Evolutionary conservation across 805 yeast species (phyloP).

Genomic region (Tetrapisispora phaffii): DNA sequence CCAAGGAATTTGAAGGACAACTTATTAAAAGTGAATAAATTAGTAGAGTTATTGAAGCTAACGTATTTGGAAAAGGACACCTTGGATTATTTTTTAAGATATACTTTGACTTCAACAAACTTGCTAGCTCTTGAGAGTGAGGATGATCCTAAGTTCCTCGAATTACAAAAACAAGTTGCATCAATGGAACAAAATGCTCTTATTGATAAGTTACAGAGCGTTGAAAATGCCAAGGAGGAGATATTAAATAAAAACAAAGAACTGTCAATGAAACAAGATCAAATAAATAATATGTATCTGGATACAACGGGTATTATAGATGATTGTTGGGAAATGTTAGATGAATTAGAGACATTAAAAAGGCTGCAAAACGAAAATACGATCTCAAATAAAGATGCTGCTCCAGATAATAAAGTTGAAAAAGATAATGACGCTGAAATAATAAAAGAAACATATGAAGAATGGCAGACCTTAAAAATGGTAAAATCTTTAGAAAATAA

Average conservation of each 20-base stretch:
- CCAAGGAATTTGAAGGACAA: conserved; percentile 10
- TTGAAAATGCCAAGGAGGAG: conserved; percentile 13
- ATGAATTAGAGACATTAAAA: conserved; percentile 13
- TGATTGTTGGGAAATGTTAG: conserved; percentile 16
- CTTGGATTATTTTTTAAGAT: conserved; percentile 25
- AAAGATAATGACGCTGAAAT: not conserved
- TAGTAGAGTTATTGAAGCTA: conserved; percentile 17
- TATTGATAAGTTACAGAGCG: conserved; percentile 12
- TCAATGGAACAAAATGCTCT: conserved; percentile 13
- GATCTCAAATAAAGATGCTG: conserved; percentile 3
- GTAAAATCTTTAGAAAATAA: not conserved
- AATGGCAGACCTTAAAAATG: conserved; percentile 1
- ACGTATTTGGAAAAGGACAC: conserved; percentile 27
- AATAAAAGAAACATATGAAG: conserved; percentile 4
- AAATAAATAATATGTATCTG: conserved; percentile 16
- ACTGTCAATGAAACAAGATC: conserved; percentile 14
- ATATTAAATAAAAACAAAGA: conserved; percentile 11
- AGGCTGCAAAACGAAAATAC: conserved; percentile 8
- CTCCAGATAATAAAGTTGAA: conserved; percentile 2
- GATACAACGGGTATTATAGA: conserved; percentile 18
- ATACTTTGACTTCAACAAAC: conserved; percentile 19
- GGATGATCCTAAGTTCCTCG: conserved; percentile 17
- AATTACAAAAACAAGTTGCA: conserved; percentile 15
- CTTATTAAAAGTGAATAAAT: conserved; percentile 14
- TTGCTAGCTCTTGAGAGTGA: conserved; percentile 13